Percentiles rank a stretch among this genome's conserved stretches.
phyloP scores from a whole-genome alignment of 2,329 filamentous ascomycete genomes.

The Phialemoniopsis sp. region DNA sequence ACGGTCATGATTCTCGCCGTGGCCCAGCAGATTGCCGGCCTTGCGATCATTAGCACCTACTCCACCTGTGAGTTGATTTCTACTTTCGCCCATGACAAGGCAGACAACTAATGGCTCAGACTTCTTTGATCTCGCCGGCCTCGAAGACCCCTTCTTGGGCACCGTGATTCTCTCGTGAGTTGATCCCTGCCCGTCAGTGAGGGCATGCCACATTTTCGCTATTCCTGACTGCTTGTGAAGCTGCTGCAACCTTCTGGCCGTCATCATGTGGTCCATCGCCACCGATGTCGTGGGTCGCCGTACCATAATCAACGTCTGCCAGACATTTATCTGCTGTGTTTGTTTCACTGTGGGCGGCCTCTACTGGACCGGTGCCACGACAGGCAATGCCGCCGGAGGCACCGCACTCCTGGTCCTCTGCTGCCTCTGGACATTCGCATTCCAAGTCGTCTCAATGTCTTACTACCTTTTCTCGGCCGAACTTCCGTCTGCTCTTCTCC shows the following conservation, averaged over 20 bases:
- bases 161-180: slow-evolving; percentile 3
- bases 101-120: background rate
- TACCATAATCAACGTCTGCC: slow-evolving; percentile 1
- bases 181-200: too few relatives aligned
- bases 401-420: slow-evolving; percentile 4
- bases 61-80: slow-evolving; percentile 2
- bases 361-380: slow-evolving; percentile 4
- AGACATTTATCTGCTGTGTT: slow-evolving; percentile 2
- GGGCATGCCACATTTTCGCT: too few relatives aligned
- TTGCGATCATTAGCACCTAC: slow-evolving; percentile 7
- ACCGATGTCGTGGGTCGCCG: slow-evolving; percentile 1
- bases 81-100: background rate
- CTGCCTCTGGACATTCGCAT: slow-evolving; percentile 6
- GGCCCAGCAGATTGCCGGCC: slow-evolving; percentile 5
- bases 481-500: slow-evolving; percentile 6
- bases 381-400: slow-evolving; percentile 3
- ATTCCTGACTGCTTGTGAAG: background rate
- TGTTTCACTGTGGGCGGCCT: slow-evolving; percentile 6
- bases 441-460: slow-evolving; percentile 2
- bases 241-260: slow-evolving; percentile 6
- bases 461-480: slow-evolving; percentile 7
- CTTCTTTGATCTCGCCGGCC: slow-evolving; percentile 5
- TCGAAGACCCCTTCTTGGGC: slow-evolving; percentile 4
- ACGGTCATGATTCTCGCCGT: slow-evolving; percentile 6
- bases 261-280: slow-evolving; percentile 4